These are phyloP conservation scores for Fusarium pilosicola DNA, from an alignment of 2,329 filamentous ascomycete genomes.

Conservation along the genomic window DNA sequence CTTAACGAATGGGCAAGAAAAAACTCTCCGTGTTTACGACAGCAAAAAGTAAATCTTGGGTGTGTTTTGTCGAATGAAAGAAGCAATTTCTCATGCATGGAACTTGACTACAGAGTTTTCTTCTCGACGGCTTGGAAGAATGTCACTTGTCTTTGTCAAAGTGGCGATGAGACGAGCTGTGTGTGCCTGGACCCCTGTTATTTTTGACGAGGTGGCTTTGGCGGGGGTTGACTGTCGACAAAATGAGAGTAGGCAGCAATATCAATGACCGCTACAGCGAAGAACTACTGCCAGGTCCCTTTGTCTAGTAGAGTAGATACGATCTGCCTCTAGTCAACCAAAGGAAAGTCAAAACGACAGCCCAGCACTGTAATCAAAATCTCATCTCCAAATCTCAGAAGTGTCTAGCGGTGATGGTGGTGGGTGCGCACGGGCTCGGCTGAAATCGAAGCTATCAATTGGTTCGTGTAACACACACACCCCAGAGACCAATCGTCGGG, in stretches of 20 bases:
- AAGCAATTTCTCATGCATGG: not conserved
- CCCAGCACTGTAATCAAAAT: not conserved
- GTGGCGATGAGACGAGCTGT: not conserved
- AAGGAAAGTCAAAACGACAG: not conserved
- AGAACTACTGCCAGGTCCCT: constrained; percentile 12
- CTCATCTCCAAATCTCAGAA: not conserved
- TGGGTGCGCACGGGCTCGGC: constrained; percentile 18
- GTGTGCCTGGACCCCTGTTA: constrained; percentile 15
- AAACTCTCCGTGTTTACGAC: not conserved
- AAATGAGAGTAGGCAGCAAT: not conserved
- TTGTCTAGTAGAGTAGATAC: not conserved
- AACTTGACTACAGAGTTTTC: not conserved
- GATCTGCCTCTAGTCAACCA: not conserved
- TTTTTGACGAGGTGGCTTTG: not conserved
- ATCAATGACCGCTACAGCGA: not conserved
- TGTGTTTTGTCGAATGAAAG: not conserved
- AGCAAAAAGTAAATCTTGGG: not conserved
- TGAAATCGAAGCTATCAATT: not conserved
- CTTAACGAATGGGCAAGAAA: not conserved
- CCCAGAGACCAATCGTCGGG: not conserved
- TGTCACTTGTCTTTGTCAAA: not conserved
- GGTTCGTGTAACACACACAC: not conserved
- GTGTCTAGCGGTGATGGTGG: constrained; percentile 26
- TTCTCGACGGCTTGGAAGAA: not conserved
- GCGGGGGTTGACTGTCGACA: not conserved